Percentiles rank a stretch among this genome's conserved stretches.
These are phyloP conservation scores for Fusarium sterilihyphosum DNA, from an alignment of 2,329 filamentous ascomycete genomes.

Conservation along the genomic window DNA sequence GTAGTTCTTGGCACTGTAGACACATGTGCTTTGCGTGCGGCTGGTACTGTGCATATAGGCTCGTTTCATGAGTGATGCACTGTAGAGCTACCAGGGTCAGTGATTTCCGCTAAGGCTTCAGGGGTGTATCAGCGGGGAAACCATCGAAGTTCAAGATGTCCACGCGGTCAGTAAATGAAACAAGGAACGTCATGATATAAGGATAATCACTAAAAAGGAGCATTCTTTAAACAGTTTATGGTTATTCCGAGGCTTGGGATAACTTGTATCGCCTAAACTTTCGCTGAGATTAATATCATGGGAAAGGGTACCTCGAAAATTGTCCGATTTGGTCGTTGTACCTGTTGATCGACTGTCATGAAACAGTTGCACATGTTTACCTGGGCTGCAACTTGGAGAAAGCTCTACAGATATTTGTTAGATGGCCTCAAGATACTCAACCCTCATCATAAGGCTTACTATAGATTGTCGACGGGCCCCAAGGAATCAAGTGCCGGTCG, in stretches of 20 bases:
- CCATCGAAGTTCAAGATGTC: conserved; percentile 21
- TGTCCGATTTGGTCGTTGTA: background rate
- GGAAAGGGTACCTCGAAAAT: background rate
- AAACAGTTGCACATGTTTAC: background rate
- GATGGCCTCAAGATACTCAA: background rate
- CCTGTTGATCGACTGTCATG: conserved; percentile 12
- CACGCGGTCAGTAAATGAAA: conserved; percentile 12
- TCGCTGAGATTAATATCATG: background rate
- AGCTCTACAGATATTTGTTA: background rate
- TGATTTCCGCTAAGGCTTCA: conserved; percentile 27
- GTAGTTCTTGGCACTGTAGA: conserved; percentile 27
- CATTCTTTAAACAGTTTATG: background rate
- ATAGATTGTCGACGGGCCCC: background rate
- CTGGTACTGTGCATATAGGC: conserved; percentile 3
- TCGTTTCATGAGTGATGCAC: conserved; percentile 6
- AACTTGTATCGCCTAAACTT: background rate
- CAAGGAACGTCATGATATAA: background rate
- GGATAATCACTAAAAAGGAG: background rate
- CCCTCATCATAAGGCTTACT: background rate
- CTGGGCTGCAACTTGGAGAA: background rate
- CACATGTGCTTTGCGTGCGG: background rate
- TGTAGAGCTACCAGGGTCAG: conserved; percentile 25
- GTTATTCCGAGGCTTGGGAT: background rate
- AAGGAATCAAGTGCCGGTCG: background rate
- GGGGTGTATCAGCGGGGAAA: conserved; percentile 40